A percentile compares a stretch with the other conserved stretches of the same genome.
These are phyloP conservation scores for Linnemannia zychae DNA, from an alignment of 192 early-diverging fungal genomes.

Conservation along the genomic window DNA sequence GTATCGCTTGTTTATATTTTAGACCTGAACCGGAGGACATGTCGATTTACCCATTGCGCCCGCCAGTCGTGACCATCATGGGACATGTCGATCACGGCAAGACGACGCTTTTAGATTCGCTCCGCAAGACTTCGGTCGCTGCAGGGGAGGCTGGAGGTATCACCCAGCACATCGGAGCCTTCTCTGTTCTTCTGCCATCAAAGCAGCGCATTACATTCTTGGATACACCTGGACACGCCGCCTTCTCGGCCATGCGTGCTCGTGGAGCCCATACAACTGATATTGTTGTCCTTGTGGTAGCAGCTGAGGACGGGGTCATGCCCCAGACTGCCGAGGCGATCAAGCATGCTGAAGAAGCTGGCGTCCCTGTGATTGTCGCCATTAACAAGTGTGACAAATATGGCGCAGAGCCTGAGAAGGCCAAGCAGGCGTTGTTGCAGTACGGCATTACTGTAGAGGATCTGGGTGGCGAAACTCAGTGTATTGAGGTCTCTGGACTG, in stretches of 20 bases:
- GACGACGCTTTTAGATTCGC: constrained; percentile 92
- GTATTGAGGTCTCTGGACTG: constrained; percentile 91
- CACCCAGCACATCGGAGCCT: constrained; percentile 99
- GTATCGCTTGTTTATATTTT: constrained; percentile 1
- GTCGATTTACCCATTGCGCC: constrained; percentile 78
- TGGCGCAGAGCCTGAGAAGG: constrained; percentile 72
- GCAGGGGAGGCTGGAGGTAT: constrained; percentile 97
- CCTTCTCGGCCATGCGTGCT: constrained; percentile 94
- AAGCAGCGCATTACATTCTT: constrained; percentile 90
- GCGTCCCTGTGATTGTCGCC: constrained; percentile 94
- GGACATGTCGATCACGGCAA: constrained; percentile 99
- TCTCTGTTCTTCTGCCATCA: constrained; percentile 81
- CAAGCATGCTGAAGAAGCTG: constrained; percentile 86
- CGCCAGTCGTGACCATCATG: constrained; percentile 98
- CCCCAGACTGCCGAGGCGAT: constrained; percentile 98
- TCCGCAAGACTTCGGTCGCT: constrained; percentile 92
- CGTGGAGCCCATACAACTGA: constrained; percentile 95
- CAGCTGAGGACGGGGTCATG: constrained; percentile 98
- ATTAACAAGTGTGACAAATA: constrained; percentile 99
- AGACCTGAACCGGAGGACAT: constrained; percentile 80
- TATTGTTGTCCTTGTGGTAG: constrained; percentile 96
- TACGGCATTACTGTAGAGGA: constrained; percentile 92
- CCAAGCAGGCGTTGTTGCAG: constrained; percentile 77
- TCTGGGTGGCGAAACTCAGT: constrained; percentile 92
- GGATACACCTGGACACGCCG: constrained; percentile 98